Percentiles rank a stretch among this genome's conserved stretches.
Conservation (phyloP, 768 basidiomycete genomes). For the Suillus alpinus region DNA sequence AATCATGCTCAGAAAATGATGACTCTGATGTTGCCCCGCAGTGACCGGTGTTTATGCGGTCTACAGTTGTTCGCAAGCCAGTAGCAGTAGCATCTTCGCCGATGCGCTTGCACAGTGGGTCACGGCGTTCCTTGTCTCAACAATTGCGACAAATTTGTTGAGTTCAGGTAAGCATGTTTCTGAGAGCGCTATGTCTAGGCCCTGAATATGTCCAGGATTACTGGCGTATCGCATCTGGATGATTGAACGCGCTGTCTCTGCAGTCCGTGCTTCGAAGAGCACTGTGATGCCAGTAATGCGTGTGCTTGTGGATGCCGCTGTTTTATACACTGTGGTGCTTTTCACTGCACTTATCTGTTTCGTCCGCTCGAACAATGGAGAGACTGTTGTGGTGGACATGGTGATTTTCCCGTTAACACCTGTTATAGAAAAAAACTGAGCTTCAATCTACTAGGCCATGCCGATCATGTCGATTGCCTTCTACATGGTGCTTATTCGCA, state of each 20-base stretch:
- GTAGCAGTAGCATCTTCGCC: neutral
- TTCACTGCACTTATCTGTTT: slow-evolving; percentile 5
- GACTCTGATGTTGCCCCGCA: neutral
- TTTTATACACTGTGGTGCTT: slow-evolving; percentile 5
- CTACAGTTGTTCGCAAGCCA: slow-evolving; percentile 6
- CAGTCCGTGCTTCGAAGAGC: neutral
- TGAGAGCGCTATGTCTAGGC: neutral
- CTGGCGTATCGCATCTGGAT: slow-evolving; percentile 9
- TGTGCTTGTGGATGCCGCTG: slow-evolving; percentile 5
- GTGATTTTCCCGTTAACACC: neutral
- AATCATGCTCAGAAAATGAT: neutral
- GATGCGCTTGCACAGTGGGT: slow-evolving; percentile 3
- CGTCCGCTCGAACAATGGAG: neutral
- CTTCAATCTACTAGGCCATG: neutral
- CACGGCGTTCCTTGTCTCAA: neutral
- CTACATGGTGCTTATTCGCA: slow-evolving; percentile 8
- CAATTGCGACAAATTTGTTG: slow-evolving; percentile 5
- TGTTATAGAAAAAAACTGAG: neutral
- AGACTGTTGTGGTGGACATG: slow-evolving; percentile 5
- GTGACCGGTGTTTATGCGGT: neutral
- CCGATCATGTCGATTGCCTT: slow-evolving; percentile 9
- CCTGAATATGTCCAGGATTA: neutral
- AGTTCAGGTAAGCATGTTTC: slow-evolving; percentile 2
- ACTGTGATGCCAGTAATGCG: neutral
- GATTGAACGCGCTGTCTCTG: neutral